These are phyloP conservation scores for Cymodocea nodosa DNA, from an alignment of 116 monocot species.

Conservation along the genomic window DNA sequence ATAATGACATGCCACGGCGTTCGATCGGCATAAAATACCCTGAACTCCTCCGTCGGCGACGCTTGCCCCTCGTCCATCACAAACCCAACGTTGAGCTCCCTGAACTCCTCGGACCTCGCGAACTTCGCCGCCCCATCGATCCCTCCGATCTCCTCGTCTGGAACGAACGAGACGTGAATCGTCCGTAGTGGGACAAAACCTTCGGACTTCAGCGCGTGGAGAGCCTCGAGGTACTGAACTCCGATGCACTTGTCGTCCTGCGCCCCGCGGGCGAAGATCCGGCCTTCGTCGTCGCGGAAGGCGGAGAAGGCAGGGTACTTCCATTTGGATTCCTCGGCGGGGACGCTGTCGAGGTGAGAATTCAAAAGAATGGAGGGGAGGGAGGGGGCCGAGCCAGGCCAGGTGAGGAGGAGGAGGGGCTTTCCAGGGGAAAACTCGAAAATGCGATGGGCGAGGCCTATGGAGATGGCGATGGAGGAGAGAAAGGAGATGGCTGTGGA, in stretches of 20 bases:
- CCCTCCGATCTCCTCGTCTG: constrained; percentile 89
- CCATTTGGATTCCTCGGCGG: constrained; percentile 59
- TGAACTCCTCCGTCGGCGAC: constrained; percentile 58
- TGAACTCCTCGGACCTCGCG: constrained; percentile 48
- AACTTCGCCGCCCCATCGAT: constrained; percentile 35
- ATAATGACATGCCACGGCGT: constrained; percentile 62
- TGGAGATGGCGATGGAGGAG: constrained; percentile 34
- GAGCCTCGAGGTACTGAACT: constrained; percentile 75
- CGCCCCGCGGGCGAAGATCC: constrained; percentile 77
- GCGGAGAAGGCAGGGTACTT: constrained; percentile 75
- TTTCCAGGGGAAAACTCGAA: constrained; percentile 57
- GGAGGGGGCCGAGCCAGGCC: constrained; percentile 48
- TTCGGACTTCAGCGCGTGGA: constrained; percentile 32
- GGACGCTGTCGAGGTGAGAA: constrained; percentile 90
- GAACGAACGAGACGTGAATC: constrained; percentile 65
- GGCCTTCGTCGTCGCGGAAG: constrained; percentile 36
- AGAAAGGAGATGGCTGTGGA: constrained; percentile 61
- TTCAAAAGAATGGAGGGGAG: constrained; percentile 90
- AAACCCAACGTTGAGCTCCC: constrained; percentile 64
- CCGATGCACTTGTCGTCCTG: constrained; percentile 95
- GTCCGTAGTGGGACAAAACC: constrained; percentile 51
- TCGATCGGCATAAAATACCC: constrained; percentile 86
- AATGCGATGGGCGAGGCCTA: constrained; percentile 28
- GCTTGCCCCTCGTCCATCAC: constrained; percentile 92
- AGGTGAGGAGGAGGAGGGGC: constrained; percentile 66